Evolutionary conservation across 192 early-diverging fungal species (phyloP).

Genomic region (Glomus cerebriforme): DNA sequence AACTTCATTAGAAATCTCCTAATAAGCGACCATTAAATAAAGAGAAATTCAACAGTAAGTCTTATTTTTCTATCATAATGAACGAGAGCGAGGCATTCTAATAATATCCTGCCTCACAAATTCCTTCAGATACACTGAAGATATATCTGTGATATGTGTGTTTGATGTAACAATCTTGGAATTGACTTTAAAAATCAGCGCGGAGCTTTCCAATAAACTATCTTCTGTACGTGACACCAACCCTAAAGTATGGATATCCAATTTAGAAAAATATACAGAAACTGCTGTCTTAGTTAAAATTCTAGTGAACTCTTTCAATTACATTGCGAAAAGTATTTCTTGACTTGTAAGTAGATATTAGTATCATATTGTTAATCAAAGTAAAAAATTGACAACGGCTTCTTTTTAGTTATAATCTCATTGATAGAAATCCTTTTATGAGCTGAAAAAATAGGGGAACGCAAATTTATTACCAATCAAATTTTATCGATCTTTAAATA

Average conservation of each 20-base stretch:
- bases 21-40: constrained; percentile 8
- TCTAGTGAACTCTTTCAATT: constrained; percentile 25
- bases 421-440: constrained; percentile 25
- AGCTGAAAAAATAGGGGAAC: constrained; percentile 26
- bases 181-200: constrained; percentile 28
- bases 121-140: constrained; percentile 20
- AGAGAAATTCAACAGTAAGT: constrained; percentile 20
- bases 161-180: constrained; percentile 13
- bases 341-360: constrained; percentile 33
- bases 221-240: constrained; percentile 22
- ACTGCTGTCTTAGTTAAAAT: constrained; percentile 4
- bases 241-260: constrained; percentile 12
- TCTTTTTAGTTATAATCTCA: constrained; percentile 9
- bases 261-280: constrained; percentile 21
- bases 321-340: constrained; percentile 32
- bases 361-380: constrained; percentile 17
- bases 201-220: constrained; percentile 27
- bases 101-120: constrained; percentile 5
- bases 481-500: constrained; percentile 24
- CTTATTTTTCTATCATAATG: background rate
- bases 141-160: constrained; percentile 14
- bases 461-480: constrained; percentile 28
- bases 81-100: background rate
- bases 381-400: background rate
- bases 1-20: background rate